phyloP scores from a whole-genome alignment of 768 basidiomycete genomes.

The Boletus bicolor region DNA sequence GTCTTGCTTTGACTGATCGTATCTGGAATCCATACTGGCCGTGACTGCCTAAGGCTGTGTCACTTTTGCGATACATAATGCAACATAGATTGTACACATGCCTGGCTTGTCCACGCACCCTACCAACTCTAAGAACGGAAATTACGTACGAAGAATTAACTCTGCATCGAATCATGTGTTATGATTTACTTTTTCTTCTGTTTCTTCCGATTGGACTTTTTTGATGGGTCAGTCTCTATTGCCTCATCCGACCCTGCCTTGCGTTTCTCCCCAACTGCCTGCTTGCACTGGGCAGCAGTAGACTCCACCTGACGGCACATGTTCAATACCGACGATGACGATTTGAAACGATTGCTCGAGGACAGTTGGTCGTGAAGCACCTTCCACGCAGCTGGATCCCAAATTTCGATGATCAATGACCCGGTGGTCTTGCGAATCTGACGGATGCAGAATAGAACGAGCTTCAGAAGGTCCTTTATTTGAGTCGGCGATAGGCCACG shows the following conservation, averaged over 20 bases:
- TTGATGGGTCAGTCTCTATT: slow-evolving; percentile 29
- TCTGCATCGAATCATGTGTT: not conserved
- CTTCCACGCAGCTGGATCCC: slow-evolving; percentile 62
- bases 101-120: not conserved
- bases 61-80: not conserved
- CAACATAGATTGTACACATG: not conserved
- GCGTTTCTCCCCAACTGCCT: slow-evolving; percentile 32
- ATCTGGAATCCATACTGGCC: not conserved
- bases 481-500: slow-evolving; percentile 54
- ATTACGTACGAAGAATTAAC: not conserved
- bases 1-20: not conserved
- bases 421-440: slow-evolving; percentile 50
- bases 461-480: slow-evolving; percentile 76
- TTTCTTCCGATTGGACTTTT: slow-evolving; percentile 45
- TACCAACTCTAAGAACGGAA: not conserved
- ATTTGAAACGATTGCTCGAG: slow-evolving; percentile 56
- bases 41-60: not conserved
- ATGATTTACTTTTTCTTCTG: slow-evolving; percentile 37
- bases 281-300: slow-evolving; percentile 5
- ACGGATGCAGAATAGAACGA: slow-evolving; percentile 61
- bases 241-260: slow-evolving; percentile 34
- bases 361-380: slow-evolving; percentile 45
- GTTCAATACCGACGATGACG: slow-evolving; percentile 55
- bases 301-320: slow-evolving; percentile 63
- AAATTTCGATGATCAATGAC: slow-evolving; percentile 38